Evolutionary conservation across 495 filamentous ascomycete species (phyloP), one percentile per base, ranked within the genome.

Genomic region (Aspergillus carlsbadensis): DNA sequence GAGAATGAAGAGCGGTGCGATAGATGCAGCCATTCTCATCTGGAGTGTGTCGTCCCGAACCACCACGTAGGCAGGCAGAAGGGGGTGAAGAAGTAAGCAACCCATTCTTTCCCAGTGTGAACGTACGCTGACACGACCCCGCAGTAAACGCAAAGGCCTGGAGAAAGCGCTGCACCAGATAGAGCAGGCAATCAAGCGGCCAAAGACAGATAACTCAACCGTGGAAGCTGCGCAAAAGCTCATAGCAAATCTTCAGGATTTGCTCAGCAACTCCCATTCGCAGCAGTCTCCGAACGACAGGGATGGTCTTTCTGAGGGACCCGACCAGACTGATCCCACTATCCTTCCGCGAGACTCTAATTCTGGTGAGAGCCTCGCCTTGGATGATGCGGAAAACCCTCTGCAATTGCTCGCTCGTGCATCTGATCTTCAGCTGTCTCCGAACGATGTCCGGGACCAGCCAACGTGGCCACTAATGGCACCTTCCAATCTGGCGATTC

Each of bases 301-400:
- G 17, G 69, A 61, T 53, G 68, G 54, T 20, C 60, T 58, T 29
- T 66, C 53, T 21, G 73, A 63, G 59, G 62, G 50, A 57, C 58
- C 40, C 41, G 71, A 61, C 44, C 67, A 47, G 55, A 52, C 31
- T 52, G 70, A 42, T 52, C 65, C 33, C 57, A 51, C 49, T 58
- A 64, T 45, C 34, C 62, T 54, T 57, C 68, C 67, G 44, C 72
- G 58, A 40, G 70, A 62, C 40, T 63, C 49, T 36, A 66, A 51
- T 48, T 58, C 51, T 24, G 76, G 79, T 13, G 81, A 85, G 18
- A 70, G 75, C 35, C 73, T 88, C 11, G 80, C 82, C 21, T 64
- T 90, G 5, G 86, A 88, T 56, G 86, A 89, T 69, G 86, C 86
- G 15, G 87, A 90, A 60, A 90, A 90, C 55, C 87, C 87, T 0